A percentile compares a stretch with the other conserved stretches of the same genome.
Evolutionary conservation across 2,329 filamentous ascomycete genomes (phyloP).

Genomic region (Coniochaeta sp.): DNA sequence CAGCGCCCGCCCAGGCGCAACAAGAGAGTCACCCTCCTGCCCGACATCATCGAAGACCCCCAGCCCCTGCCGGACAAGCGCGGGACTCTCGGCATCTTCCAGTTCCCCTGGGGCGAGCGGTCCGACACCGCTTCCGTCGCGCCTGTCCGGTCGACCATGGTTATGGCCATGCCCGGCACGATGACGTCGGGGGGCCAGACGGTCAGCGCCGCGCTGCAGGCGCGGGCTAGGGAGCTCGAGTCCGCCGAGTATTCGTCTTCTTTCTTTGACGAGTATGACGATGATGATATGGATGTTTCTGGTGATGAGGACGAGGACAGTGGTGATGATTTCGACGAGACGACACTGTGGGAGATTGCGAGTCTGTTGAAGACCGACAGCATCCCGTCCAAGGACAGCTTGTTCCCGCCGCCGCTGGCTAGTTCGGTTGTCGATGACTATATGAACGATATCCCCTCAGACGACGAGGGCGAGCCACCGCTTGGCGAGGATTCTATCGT

Average conservation of each 20-base stretch:
- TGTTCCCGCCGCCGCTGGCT: slow-evolving; percentile 29
- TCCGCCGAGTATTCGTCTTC: slow-evolving; percentile 37
- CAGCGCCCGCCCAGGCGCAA: slow-evolving; percentile 47
- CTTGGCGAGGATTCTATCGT: slow-evolving; percentile 22
- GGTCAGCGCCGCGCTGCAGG: slow-evolving; percentile 21
- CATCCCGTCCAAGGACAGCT: slow-evolving; percentile 43
- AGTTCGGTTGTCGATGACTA: slow-evolving; percentile 24
- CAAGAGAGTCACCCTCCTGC: slow-evolving; percentile 50
- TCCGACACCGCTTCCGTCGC: slow-evolving; percentile 47
- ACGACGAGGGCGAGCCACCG: slow-evolving; percentile 17
- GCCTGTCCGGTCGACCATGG: slow-evolving; percentile 23
- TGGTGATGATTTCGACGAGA: slow-evolving; percentile 52
- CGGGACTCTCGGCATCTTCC: slow-evolving; percentile 56
- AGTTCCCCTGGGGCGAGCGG: slow-evolving; percentile 59
- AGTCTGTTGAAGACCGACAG: slow-evolving; percentile 45
- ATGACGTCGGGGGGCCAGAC: slow-evolving; percentile 34
- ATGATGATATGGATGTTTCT: slow-evolving; percentile 26
- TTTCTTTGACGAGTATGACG: slow-evolving; percentile 55
- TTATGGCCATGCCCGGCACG: slow-evolving; percentile 43
- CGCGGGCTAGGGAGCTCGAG: slow-evolving; percentile 27
- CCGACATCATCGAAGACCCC: slow-evolving; percentile 57
- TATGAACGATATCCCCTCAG: slow-evolving; percentile 21
- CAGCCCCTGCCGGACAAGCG: slow-evolving; percentile 50
- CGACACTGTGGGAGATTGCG: slow-evolving; percentile 57
- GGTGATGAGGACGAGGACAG: slow-evolving; percentile 25